Base-by-base conservation (phyloP, 2,329 filamentous ascomycete genomes). In the Tolypocladium sp. region DNA sequence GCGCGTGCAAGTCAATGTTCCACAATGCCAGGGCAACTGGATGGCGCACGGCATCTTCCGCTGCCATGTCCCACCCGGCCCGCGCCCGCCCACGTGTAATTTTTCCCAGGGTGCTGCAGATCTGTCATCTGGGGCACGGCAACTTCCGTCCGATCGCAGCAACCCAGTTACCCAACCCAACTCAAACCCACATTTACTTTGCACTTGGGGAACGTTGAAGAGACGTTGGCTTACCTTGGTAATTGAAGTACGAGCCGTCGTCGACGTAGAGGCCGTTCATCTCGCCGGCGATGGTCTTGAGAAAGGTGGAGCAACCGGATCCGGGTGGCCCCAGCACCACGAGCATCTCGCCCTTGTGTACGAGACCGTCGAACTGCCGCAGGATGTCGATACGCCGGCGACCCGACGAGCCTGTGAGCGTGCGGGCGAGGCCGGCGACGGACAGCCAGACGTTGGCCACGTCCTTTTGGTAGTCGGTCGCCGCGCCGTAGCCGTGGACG, bases 231-330 rank as follows among this genome's bases (percentile, higher is more conserved):
- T 69, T 71, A 79, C 86, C 88, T 71, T 94, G 88, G 69, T 95
- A 96, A 74, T 95, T 93, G 69, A 96, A 85, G 62, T 90, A 85
- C 0, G 89, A 87, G 13, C 78, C 75, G 3, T 87, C 75, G 55
- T 91, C 88, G 17, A 94, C 79, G 65, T 82, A 85, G 65, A 95
- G 86, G 57, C 91, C 91, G 65, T 92, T 88, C 27, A 88, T 90
- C 73, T 95, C 90, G 61, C 91, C 91, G 4, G 90, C 84, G 64
- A 95, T 84, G 0, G 90, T 90, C 77, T 95, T 95, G 60, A 96
- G 78, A 63, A 95, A 87, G 2, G 91, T 95, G 20, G 89, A 91
- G 72, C 91, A 96, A 58, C 89, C 89, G n/a, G 82, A 81, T 46
- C 83, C 83, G 2, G 88, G 88, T 58, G 87, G 88, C 20, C 88